phyloP scores from a whole-genome alignment of 163 green algal genomes.

The Botryococcus braunii region DNA sequence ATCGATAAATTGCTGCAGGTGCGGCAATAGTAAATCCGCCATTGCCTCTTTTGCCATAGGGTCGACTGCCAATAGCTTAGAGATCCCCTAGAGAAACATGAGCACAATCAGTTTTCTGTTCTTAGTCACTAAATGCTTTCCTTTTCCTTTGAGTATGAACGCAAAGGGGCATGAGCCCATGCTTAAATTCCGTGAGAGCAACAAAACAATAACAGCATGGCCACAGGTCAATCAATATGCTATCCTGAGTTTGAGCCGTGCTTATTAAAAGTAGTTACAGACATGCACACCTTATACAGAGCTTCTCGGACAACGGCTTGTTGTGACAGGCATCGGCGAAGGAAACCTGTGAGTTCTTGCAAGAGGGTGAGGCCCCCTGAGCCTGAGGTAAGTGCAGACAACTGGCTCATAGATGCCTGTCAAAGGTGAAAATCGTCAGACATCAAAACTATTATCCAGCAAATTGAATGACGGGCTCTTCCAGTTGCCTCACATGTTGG shows the following conservation, averaged over 20 bases:
- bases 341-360: constrained; percentile 3
- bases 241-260: background rate
- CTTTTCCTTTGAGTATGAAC: background rate
- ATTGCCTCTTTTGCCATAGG: constrained; percentile 22
- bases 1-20: too few species aligned
- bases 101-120: too few species aligned
- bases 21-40: constrained; percentile 28
- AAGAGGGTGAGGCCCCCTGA: background rate
- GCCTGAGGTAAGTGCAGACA: background rate
- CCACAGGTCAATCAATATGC: background rate
- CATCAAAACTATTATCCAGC: too few species aligned
- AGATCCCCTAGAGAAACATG: constrained; percentile 19
- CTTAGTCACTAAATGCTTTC: background rate
- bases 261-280: background rate
- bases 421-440: too few species aligned
- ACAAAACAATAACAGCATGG: background rate
- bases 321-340: background rate
- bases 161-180: background rate
- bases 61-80: constrained; percentile 26
- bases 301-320: constrained; percentile 1
- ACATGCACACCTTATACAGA: background rate
- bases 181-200: background rate
- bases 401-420: constrained; percentile 7
- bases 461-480: too few species aligned
- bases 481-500: too few species aligned